Evolutionary conservation across 2,329 filamentous ascomycete genomes (phyloP), one percentile per base, ranked within the genome.

Genomic region (Colletotrichum noveboracense): DNA sequence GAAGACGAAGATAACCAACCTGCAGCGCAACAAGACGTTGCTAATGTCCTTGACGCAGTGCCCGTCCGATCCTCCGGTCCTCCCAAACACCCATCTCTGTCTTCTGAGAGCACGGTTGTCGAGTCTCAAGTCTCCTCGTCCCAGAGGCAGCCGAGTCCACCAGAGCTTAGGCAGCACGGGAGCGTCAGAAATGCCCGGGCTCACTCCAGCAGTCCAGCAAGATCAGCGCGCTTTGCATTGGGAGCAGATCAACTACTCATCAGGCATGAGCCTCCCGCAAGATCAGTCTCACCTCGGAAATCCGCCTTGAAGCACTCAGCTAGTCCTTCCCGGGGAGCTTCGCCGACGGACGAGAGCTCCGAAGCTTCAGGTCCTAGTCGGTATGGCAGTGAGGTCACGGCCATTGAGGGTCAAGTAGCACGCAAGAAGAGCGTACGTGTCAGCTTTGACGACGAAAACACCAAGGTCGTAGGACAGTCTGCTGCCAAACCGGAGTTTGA

Each of bases 211-310:
- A 95, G 93, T 78, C 93, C 94, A n/a, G 89, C 87, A 28, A 90
- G 94, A 38, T 91, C 89, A 34, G 91, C 94, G 14, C 93, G 91
- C 79, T 96, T 96, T 82, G 91, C 91, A 2, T 81, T 89, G 12
- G 87, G 89, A 9, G 86, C 91, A 18, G 88, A 91, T 38, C 89
- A 86, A 56, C 82, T 92, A 14, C 85, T 88, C 2, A 87, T 93
- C 32, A 92, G 88, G 77, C 94, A 96, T 80, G 89, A 92, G 70
- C 94, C 94, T 7, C 92, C 93, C 26, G 87, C 91, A 34, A 89
- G 94, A 64, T 95, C 94, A 7, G 86, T 94, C 13, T 96, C 94
- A 0, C 94, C 94, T 12, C 92, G 92, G 61, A 96, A 96, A 82
- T 95, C 94, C 2, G 94, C 94, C 3, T 81, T 96, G 77, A 96